phyloP scores from a whole-genome alignment of 306 rosid species.

The Fragaria nilgerrensis region DNA sequence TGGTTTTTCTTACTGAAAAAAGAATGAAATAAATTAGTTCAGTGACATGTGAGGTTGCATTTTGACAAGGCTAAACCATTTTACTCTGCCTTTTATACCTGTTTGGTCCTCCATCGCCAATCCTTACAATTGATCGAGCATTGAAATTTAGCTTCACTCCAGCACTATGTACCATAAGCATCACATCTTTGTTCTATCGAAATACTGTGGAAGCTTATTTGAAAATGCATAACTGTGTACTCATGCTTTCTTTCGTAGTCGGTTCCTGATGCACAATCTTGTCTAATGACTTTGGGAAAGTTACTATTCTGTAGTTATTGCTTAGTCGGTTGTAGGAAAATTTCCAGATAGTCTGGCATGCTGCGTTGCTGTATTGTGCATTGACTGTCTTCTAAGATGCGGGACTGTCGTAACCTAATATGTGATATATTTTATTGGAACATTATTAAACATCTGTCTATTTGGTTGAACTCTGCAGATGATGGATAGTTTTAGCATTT shows the following conservation, averaged over 20 bases:
- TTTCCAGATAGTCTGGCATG: background rate
- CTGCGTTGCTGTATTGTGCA: background rate
- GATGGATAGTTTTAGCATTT: background rate
- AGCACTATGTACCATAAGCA: too few species aligned
- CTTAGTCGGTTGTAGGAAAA: background rate
- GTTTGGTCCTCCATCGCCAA: too few species aligned
- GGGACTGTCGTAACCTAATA: background rate
- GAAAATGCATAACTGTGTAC: background rate
- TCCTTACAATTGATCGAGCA: too few species aligned
- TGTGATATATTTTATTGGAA: background rate
- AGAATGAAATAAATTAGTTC: too few species aligned
- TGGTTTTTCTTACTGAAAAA: too few species aligned
- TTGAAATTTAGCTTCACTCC: too few species aligned
- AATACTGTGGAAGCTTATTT: background rate
- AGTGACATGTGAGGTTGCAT: too few species aligned
- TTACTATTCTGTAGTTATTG: background rate
- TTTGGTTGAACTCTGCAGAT: slow-evolving; percentile 1
- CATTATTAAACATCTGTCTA: background rate
- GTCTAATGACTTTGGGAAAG: background rate
- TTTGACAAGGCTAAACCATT: too few species aligned
- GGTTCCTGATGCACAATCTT: background rate
- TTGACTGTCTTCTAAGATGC: background rate
- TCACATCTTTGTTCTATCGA: background rate
- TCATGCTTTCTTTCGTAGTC: background rate
- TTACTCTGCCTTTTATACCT: too few species aligned